These are phyloP conservation scores for Mucor plumbeus DNA, from an alignment of 371 early-diverging fungal species.

Conservation along the genomic window DNA sequence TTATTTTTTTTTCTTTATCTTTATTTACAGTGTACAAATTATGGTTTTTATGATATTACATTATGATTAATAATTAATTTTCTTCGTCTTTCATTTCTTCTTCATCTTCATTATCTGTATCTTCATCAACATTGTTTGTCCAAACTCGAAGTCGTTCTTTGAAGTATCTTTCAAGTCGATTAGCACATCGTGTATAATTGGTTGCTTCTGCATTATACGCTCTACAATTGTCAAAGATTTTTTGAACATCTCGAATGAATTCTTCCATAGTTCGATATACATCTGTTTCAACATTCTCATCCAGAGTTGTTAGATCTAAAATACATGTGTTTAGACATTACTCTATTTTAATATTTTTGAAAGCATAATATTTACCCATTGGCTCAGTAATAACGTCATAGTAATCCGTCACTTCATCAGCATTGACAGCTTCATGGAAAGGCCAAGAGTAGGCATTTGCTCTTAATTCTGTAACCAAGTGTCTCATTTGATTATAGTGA, in stretches of 20 bases:
- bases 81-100: neutral
- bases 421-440: constrained; percentile 95
- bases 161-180: constrained; percentile 57
- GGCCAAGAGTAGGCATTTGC: constrained; percentile 94
- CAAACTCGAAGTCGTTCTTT: constrained; percentile 46
- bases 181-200: constrained; percentile 72
- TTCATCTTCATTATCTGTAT: constrained; percentile 3
- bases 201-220: constrained; percentile 66
- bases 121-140: constrained; percentile 30
- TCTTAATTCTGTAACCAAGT: constrained; percentile 77
- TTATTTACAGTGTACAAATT: constrained; percentile 9
- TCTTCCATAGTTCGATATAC: constrained; percentile 49
- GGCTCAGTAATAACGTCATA: constrained; percentile 96
- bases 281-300: constrained; percentile 58
- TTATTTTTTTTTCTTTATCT: neutral
- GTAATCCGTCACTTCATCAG: constrained; percentile 94
- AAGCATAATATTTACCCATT: constrained; percentile 76
- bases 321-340: neutral
- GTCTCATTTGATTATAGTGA: constrained; percentile 72
- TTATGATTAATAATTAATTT: neutral
- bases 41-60: neutral
- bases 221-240: constrained; percentile 56
- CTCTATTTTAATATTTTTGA: neutral
- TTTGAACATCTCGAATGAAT: constrained; percentile 40
- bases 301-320: constrained; percentile 67